Evolutionary conservation across 2,329 filamentous ascomycete genomes (phyloP), one percentile per base, ranked within the genome.

Genomic region (Venturia effusa): DNA sequence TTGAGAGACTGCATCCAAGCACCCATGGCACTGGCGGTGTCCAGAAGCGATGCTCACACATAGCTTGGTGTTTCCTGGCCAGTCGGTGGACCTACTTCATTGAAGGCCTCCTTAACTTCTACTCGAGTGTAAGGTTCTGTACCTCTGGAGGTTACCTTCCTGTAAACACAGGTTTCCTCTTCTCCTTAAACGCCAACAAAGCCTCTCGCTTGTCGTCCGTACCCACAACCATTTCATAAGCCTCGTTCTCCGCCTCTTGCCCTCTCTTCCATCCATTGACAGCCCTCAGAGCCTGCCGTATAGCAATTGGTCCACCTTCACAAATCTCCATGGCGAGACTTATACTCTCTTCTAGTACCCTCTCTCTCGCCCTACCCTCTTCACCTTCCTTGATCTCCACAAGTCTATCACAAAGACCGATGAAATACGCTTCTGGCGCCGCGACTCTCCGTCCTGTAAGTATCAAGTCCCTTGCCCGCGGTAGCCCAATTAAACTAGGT

Each of bases 121-220:
- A 10, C 43, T 45, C 8, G 43, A 7, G 8, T 24, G 8, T 24
- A 45, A 7, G n/a, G 2, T 10, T 10, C 37, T 39, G 37, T 39
- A 39, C 15, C 37, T 39, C 8, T 10, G 15, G 10, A 19, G 2
- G 7, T 75, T 73, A 82, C 69, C 77, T 73, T 15, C 86, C 86
- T 68, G 79, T 85, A 71, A 88, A 90, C n/a, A 79, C 78, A 19
- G 87, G 86, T 75, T 83, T 86, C 70, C 87, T 82, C 81, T 89
- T 90, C 78, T 90, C 87, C 62, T 78, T 81, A 78, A 99, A 99
- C 0, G 94, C 94, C 74, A 78, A 83, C 67, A 99, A 79, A 41
- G 94, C 94, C 81, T 97, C 94, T 70, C 91, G 80, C 66, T 92
- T 82, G 78, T 99, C 94, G 72, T 92, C 87, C 0, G 91, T 96